Evolutionary conservation across 345 rosid species (phyloP).

Genomic region (Anacardium occidentale): DNA sequence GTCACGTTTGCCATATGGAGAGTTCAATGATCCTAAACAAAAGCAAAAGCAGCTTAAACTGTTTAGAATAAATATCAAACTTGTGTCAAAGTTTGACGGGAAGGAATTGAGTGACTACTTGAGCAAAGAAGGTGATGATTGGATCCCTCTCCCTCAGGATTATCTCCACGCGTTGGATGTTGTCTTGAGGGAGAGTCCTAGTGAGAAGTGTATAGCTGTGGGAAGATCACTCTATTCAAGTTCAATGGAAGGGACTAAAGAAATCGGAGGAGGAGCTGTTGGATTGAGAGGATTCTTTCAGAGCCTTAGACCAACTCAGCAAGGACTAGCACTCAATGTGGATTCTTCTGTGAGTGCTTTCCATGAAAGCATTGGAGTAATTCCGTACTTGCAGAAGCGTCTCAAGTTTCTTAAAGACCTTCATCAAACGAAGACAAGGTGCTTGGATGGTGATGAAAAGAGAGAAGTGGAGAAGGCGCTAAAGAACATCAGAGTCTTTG

Average conservation of each 20-base stretch:
- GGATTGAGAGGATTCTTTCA: conserved; percentile 94
- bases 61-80: conserved; percentile 67
- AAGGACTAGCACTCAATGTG: conserved; percentile 88
- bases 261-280: conserved; percentile 89
- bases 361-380: conserved; percentile 90
- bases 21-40: conserved; percentile 39
- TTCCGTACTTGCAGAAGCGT: conserved; percentile 83
- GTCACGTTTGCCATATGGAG: conserved; percentile 26
- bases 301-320: conserved; percentile 90
- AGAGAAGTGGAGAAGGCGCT: conserved; percentile 84
- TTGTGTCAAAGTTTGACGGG: conserved; percentile 81
- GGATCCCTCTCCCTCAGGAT: conserved; percentile 86
- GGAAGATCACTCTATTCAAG: conserved; percentile 84
- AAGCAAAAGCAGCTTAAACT: conserved; percentile 56
- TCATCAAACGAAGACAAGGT: conserved; percentile 63
- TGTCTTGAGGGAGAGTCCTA: conserved; percentile 78
- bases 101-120: conserved; percentile 59
- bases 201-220: conserved; percentile 66
- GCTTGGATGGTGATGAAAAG: conserved; percentile 64
- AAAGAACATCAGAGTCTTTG: conserved; percentile 78
- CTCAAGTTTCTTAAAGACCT: conserved; percentile 77
- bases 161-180: conserved; percentile 93
- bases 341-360: conserved; percentile 90
- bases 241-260: conserved; percentile 73
- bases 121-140: conserved; percentile 64